phyloP scores from a whole-genome alignment of 2,329 filamentous ascomycete genomes.

The Tetracladium maxilliforme region DNA sequence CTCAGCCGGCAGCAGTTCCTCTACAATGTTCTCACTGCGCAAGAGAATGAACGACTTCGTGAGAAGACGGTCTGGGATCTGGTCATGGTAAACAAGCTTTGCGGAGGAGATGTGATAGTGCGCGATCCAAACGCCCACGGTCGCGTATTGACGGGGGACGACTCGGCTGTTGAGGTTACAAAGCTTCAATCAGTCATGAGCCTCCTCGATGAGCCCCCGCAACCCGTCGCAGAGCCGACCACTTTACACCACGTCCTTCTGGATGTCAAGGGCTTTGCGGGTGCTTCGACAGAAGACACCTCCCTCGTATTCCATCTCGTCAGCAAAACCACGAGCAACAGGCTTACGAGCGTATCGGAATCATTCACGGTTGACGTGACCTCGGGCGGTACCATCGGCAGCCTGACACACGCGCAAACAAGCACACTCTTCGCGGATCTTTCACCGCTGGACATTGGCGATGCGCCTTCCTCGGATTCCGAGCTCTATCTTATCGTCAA shows the following conservation, averaged over 20 bases:
- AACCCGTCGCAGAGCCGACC: conserved; percentile 50
- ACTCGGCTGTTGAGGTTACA: conserved; percentile 84
- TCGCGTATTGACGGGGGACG: conserved; percentile 76
- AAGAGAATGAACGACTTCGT: conserved; percentile 67
- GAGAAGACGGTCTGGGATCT: conserved; percentile 93
- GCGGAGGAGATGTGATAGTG: conserved; percentile 88
- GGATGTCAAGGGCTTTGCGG: conserved; percentile 70
- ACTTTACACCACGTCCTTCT: conserved; percentile 71
- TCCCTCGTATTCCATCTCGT: conserved; percentile 68
- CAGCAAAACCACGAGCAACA: conserved; percentile 48
- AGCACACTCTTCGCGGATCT: conserved; percentile 83
- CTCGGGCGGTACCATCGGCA: conserved; percentile 54
- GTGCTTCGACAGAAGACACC: conserved; percentile 59
- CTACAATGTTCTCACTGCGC: conserved; percentile 80
- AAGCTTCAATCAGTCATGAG: conserved; percentile 94
- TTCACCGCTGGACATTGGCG: conserved; percentile 31
- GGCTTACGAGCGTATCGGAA: conserved; percentile 61
- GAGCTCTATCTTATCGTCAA: conserved; percentile 77
- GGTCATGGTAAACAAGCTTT: conserved; percentile 85
- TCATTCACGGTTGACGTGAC: conserved; percentile 68
- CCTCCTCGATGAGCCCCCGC: conserved; percentile 71
- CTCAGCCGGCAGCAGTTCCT: conserved; percentile 76
- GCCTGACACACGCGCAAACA: conserved; percentile 50
- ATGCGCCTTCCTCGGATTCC: conserved; percentile 44
- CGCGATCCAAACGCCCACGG: conserved; percentile 74